A percentile compares a stretch with the other conserved stretches of the same genome.
These are phyloP conservation scores for Westerdykella ornata DNA, from an alignment of 2,329 filamentous ascomycete genomes.

Conservation along the genomic window DNA sequence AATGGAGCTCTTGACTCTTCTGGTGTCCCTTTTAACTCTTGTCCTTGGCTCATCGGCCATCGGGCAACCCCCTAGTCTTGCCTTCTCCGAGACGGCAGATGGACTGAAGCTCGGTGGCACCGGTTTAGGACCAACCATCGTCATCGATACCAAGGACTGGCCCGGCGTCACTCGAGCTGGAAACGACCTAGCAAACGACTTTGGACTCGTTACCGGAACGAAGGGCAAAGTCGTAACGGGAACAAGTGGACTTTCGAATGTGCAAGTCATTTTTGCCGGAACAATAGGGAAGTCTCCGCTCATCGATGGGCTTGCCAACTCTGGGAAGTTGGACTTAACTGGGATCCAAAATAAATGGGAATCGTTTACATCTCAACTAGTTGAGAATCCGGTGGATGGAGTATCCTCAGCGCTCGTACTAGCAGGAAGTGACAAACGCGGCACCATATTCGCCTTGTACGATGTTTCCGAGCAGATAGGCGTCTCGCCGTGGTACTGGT, in stretches of 20 bases:
- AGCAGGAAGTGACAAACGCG: slow-evolving; percentile 57
- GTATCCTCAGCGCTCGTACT: slow-evolving; percentile 55
- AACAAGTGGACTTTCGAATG: slow-evolving; percentile 10
- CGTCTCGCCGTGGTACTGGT: slow-evolving; percentile 62
- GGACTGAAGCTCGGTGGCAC: slow-evolving; percentile 15
- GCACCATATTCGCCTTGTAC: slow-evolving; percentile 62
- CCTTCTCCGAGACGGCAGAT: slow-evolving; percentile 14
- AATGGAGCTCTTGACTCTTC: slow-evolving; percentile 8
- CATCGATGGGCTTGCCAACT: slow-evolving; percentile 51
- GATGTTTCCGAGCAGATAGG: slow-evolving; percentile 65
- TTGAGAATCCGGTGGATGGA: slow-evolving; percentile 51
- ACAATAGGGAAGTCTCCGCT: slow-evolving; percentile 57
- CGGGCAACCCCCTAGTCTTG: slow-evolving; percentile 14
- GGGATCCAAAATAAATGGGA: slow-evolving; percentile 59
- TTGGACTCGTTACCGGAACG: slow-evolving; percentile 57
- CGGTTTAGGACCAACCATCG: slow-evolving; percentile 15
- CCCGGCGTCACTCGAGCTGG: slow-evolving; percentile 59
- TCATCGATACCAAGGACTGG: slow-evolving; percentile 45
- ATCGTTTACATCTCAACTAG: slow-evolving; percentile 53
- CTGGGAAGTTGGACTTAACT: slow-evolving; percentile 51
- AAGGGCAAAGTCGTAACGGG: slow-evolving; percentile 44
- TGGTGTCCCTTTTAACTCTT: slow-evolving; percentile 2
- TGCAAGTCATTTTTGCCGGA: slow-evolving; percentile 55
- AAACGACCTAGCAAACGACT: slow-evolving; percentile 56
- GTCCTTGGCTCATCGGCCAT: slow-evolving; percentile 8